These are phyloP conservation scores for Monilinia aucupariae DNA, from an alignment of 2,329 filamentous ascomycete genomes.

Conservation along the genomic window DNA sequence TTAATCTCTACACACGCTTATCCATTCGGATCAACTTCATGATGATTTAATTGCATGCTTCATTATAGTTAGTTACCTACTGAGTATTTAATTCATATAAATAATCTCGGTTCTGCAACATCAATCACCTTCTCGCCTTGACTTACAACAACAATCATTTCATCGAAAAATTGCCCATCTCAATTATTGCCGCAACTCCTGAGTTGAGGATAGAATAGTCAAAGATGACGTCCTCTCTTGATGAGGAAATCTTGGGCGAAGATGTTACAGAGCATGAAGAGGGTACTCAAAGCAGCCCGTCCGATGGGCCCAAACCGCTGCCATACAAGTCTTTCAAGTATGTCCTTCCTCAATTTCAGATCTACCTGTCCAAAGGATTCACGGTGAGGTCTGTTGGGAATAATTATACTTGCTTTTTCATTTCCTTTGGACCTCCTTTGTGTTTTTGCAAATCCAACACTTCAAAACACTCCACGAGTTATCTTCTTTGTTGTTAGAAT, in stretches of 20 bases:
- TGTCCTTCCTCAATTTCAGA: not conserved
- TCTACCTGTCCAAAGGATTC: not conserved
- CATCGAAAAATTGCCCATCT: not conserved
- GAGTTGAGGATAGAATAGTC: not conserved
- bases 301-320: not conserved
- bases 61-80: no score
- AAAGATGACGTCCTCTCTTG: conserved; percentile 8
- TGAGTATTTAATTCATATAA: not conserved
- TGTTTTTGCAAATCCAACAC: not conserved
- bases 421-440: not conserved
- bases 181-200: no score
- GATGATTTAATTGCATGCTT: conserved; percentile 10
- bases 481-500: not conserved
- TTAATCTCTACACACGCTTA: not conserved
- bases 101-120: conserved; percentile 7
- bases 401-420: not conserved
- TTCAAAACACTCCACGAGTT: not conserved
- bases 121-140: not conserved
- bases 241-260: conserved; percentile 13
- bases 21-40: not conserved
- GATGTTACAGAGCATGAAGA: conserved; percentile 9
- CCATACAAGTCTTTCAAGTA: conserved; percentile 8
- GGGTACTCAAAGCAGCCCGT: conserved; percentile 1
- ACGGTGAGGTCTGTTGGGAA: not conserved
- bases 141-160: not conserved